These are phyloP conservation scores for Chytridium lagenaria DNA, from an alignment of 371 early-diverging fungal genomes.

Conservation along the genomic window DNA sequence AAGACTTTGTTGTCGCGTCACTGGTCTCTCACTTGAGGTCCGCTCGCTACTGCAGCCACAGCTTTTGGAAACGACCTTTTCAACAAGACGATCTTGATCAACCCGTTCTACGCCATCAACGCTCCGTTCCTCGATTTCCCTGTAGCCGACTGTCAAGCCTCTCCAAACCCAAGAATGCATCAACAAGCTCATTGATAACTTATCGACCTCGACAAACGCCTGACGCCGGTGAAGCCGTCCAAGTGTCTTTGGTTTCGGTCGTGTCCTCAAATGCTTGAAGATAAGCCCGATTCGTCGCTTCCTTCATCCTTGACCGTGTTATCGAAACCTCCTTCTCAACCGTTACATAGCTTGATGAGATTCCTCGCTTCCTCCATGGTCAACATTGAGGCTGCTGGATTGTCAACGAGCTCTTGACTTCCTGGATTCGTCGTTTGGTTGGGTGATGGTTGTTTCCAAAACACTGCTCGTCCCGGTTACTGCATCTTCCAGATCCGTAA, in stretches of 20 bases:
- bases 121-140: background rate
- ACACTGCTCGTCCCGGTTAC: conserved; percentile 14
- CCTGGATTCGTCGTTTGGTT: background rate
- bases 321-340: conserved; percentile 12
- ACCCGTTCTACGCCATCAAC: background rate
- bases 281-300: background rate
- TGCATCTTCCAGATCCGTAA: conserved; percentile 18
- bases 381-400: conserved; percentile 15
- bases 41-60: background rate
- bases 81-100: background rate
- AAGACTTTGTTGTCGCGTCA: background rate
- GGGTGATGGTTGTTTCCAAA: conserved; percentile 7
- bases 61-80: background rate
- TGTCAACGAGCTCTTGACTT: background rate
- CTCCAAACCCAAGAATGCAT: background rate
- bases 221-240: conserved; percentile 1
- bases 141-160: background rate
- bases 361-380: background rate
- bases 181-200: background rate
- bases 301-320: background rate
- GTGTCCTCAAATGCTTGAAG: conserved; percentile 9
- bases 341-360: background rate
- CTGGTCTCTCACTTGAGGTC: conserved; percentile 17
- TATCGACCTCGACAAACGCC: background rate
- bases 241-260: background rate